These are phyloP conservation scores for Arabidopsis thaliana DNA, from an alignment of 345 rosid genomes.

Conservation along the genomic window TAIR10.1 NC_003074.8:16402001-16402500, in stretches of 20 bases:
- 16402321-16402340: constrained; percentile 1
- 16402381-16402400: not conserved
- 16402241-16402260: not conserved
- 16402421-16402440: constrained; percentile 1
- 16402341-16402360: constrained; percentile 24
- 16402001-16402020: not conserved
- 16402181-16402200: not conserved
- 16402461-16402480: constrained; percentile 41
- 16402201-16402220: constrained; percentile 37
- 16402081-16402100: constrained; percentile 41
- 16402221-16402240: constrained; percentile 15
- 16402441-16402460: constrained; percentile 30
- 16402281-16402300: constrained; percentile 20
- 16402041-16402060: constrained; percentile 1
- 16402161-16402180: constrained; percentile 36
- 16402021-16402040: not conserved
- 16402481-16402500: constrained; percentile 24
- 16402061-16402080: constrained; percentile 12
- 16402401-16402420: constrained; percentile 24
- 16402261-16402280: constrained; percentile 23
- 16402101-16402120: constrained; percentile 29
- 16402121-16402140: constrained; percentile 36
- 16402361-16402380: constrained; percentile 16
- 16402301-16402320: not conserved
- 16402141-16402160: constrained; percentile 40